Base-by-base conservation (phyloP, 768 basidiomycete genomes). In the Royoungia palumana region DNA sequence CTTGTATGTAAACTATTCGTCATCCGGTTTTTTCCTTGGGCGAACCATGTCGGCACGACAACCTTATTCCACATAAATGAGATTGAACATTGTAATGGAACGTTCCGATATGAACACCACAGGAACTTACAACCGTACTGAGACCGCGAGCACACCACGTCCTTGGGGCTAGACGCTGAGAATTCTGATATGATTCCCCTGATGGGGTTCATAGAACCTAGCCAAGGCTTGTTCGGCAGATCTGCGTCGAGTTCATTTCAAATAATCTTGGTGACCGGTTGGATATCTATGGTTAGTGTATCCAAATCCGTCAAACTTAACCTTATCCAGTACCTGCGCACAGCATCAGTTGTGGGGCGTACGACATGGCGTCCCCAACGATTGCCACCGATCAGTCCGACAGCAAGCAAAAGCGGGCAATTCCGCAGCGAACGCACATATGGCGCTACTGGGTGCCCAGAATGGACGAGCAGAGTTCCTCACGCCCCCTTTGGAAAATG, bases 301-400 rank as follows among this genome's bases (percentile, higher is more conserved):
- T n/a, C 36, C 41, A 16, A 24, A 44, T 40, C 30, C 27, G 20
- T 41, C 54, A 63, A 61, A 61, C 61, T 46, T 61, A 63, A 61
- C 60, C 17, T 60, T 61, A 57, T 34, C 19, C 35, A 25, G 30
- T 17, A 35, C 39, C 49, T 46, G 35, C 58, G 38, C 58, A 35
- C 10, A 40, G 34, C 12, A 37, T 47, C 46, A 42, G 28, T 20
- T 30, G 47, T 20, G 32, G 21, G 12, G 14, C 24, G 43, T 46
- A 41, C 41, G 38, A 20, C 40, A 35, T 34, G 28, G 35, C 37
- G 38, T 47, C 36, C 35, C 38, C 32, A 35, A 24, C 37, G 42
- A 40, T 22, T 43, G 32, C 20, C 41, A 35, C 42, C 39, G 36
- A 38, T 41, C 35, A 27, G 30, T 36, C 17, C 20, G 21, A 46